Conservation (phyloP, 805 yeast species). For the Kluyveromyces starmeri region DNA sequence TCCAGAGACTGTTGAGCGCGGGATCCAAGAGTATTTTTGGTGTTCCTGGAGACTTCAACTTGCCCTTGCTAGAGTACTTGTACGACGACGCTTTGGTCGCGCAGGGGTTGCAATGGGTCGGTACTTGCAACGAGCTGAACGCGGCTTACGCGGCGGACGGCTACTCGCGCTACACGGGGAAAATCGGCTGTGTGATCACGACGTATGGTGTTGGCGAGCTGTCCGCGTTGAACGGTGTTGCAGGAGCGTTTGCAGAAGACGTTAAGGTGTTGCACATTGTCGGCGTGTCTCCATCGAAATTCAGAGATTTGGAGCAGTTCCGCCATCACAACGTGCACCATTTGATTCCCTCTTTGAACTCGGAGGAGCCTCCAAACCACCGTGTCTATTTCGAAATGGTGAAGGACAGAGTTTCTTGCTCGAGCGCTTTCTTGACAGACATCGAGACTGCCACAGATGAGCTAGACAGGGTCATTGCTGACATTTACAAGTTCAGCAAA, state of each 20-base stretch:
- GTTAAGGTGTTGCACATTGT: conserved; percentile 78
- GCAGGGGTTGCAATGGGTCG: conserved; percentile 55
- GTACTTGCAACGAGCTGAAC: conserved; percentile 82
- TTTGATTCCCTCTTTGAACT: conserved; percentile 42
- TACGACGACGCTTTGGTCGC: conserved; percentile 32
- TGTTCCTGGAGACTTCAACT: conserved; percentile 73
- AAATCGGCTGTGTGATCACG: conserved; percentile 53
- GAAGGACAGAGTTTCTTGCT: conserved; percentile 44
- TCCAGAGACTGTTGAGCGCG: conserved; percentile 44
- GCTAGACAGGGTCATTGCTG: conserved; percentile 57
- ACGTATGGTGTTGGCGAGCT: conserved; percentile 90
- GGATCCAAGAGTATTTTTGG: conserved; percentile 61
- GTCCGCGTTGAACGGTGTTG: conserved; percentile 71
- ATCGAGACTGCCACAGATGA: conserved; percentile 39
- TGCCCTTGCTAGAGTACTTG: conserved; percentile 58
- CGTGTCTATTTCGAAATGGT: conserved; percentile 58
- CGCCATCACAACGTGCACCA: conserved; percentile 43
- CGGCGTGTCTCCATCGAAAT: conserved; percentile 45
- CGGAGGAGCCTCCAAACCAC: conserved; percentile 53
- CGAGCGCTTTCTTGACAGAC: conserved; percentile 41
- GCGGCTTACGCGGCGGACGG: conserved; percentile 91
- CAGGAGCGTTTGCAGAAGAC: conserved; percentile 77
- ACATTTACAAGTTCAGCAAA: conserved; percentile 47
- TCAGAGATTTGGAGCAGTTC: conserved; percentile 20
- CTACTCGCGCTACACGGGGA: conserved; percentile 55